Conservation (phyloP, 225 moss, liverwort and hornwort species). For the Climacium dendroides region DNA sequence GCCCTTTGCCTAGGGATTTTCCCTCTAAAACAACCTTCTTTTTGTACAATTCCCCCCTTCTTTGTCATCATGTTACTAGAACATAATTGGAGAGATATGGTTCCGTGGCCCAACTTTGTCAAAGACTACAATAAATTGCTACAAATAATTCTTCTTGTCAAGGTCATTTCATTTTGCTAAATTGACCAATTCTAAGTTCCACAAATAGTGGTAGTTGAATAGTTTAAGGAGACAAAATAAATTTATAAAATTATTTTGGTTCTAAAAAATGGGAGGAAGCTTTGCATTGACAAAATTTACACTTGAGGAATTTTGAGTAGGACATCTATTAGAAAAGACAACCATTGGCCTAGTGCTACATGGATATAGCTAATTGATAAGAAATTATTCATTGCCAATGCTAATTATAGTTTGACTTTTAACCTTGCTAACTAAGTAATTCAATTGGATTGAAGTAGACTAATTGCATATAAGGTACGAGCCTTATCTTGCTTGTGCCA, state of each 20-base stretch:
- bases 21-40: background rate
- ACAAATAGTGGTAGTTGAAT: fast-evolving
- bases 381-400: background rate
- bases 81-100: background rate
- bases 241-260: background rate
- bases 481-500: fast-evolving
- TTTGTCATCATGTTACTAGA: background rate
- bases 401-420: background rate
- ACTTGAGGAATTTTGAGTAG: background rate
- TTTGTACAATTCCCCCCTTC: fast-evolving
- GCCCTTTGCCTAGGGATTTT: background rate
- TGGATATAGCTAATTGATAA: fast-evolving
- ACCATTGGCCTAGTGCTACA: background rate
- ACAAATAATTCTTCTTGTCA: background rate
- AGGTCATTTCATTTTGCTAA: background rate
- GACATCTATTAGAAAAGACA: fast-evolving
- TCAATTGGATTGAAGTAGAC: background rate
- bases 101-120: background rate
- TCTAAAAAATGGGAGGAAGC: background rate
- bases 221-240: background rate
- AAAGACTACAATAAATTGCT: background rate
- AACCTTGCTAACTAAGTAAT: background rate
- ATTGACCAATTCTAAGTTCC: background rate
- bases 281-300: background rate
- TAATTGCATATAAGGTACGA: background rate